Conservation (phyloP, 2,329 filamentous ascomycete genomes). For the Drechmeria coniospora region DNA sequence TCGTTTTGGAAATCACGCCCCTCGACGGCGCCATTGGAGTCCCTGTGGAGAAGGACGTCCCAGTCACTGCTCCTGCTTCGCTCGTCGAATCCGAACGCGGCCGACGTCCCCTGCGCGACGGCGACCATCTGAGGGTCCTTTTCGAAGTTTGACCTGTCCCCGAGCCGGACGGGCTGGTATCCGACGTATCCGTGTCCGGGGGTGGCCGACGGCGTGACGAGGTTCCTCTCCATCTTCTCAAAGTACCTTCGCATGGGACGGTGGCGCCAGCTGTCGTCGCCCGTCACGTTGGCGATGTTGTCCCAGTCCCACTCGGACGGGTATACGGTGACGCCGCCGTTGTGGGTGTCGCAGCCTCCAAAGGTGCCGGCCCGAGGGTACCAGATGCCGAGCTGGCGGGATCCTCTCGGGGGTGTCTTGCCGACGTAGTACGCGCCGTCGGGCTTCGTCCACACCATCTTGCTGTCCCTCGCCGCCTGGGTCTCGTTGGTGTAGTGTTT, state of each 20-base stretch:
- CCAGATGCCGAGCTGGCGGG: conserved; percentile 23
- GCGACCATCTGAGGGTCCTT: conserved; percentile 21
- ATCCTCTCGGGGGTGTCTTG: conserved; percentile 18
- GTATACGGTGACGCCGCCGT: conserved; percentile 22
- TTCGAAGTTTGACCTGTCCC: conserved; percentile 6
- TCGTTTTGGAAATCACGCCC: not conserved
- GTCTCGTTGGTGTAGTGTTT: conserved; percentile 39
- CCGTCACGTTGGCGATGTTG: conserved; percentile 22
- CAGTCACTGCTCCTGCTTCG: conserved; percentile 1
- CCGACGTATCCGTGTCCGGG: conserved; percentile 26
- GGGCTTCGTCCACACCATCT: conserved; percentile 24
- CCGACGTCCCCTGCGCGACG: conserved; percentile 10
- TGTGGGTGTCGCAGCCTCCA: conserved; percentile 23
- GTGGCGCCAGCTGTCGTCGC: conserved; percentile 26
- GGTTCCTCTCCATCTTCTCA: conserved; percentile 24
- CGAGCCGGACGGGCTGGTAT: conserved; percentile 13
- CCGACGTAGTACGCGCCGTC: conserved; percentile 19
- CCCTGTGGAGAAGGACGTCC: conserved; percentile 1
- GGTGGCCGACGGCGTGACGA: conserved; percentile 21
- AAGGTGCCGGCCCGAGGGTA: conserved; percentile 30
- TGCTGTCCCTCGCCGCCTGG: conserved; percentile 30
- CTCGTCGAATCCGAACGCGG: not conserved
- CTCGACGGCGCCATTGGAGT: not conserved
- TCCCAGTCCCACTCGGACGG: conserved; percentile 26
- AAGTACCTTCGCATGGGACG: conserved; percentile 26